Conservation (phyloP, 192 early-diverging fungal species). For the Umbelopsis ramanniana region DNA sequence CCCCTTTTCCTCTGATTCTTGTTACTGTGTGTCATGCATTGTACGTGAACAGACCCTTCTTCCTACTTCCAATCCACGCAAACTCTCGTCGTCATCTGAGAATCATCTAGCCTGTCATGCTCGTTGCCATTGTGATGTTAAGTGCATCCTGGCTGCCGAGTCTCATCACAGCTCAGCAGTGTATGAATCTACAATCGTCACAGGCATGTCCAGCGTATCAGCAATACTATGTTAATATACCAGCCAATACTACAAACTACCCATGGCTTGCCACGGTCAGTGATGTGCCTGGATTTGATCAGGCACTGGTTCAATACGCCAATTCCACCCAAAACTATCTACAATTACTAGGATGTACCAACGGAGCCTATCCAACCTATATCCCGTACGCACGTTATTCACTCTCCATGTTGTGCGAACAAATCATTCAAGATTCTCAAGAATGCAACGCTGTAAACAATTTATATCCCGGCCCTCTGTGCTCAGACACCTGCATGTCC, state of each 20-base stretch:
- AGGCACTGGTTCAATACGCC: conserved; percentile 26
- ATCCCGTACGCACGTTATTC: conserved; percentile 42
- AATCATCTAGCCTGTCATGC: conserved; percentile 17
- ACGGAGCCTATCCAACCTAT: conserved; percentile 22
- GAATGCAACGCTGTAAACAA: conserved; percentile 35
- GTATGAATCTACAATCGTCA: conserved; percentile 30
- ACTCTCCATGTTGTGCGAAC: conserved; percentile 32
- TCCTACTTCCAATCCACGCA: neutral
- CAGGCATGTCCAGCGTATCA: conserved; percentile 37
- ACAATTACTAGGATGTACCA: conserved; percentile 22
- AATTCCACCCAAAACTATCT: conserved; percentile 30
- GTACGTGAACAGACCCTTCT: conserved; percentile 7
- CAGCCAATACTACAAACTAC: conserved; percentile 4
- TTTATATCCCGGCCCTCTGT: conserved; percentile 37
- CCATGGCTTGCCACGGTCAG: conserved; percentile 26
- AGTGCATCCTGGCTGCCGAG: conserved; percentile 18
- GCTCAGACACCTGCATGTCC: conserved; percentile 33
- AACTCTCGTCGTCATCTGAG: neutral
- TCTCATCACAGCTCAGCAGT: conserved; percentile 16
- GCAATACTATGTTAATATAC: conserved; percentile 35
- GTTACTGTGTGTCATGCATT: conserved; percentile 17
- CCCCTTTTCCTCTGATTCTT: neutral
- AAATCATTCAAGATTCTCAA: conserved; percentile 37
- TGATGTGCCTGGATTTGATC: conserved; percentile 31
- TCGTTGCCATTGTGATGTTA: conserved; percentile 18